phyloP scores from a whole-genome alignment of 768 basidiomycete genomes.

The Phylloporus arenicola region DNA sequence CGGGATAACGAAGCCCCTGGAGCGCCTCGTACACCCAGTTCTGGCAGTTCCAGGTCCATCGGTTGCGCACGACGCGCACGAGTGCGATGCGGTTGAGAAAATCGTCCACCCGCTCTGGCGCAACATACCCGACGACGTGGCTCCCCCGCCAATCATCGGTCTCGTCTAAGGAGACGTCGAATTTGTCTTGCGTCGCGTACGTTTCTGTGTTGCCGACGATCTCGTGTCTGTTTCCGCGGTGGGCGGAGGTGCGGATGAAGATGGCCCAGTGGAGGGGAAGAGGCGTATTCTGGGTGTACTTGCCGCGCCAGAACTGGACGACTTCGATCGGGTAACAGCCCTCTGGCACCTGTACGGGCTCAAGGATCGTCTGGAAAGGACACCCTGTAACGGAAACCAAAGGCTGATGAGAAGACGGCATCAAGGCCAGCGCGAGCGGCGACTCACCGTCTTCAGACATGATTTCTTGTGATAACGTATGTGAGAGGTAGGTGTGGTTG shows the following conservation, averaged over 20 bases:
- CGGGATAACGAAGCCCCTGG: constrained; percentile 4
- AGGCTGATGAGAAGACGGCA: not conserved
- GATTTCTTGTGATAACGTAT: not conserved
- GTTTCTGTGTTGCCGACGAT: constrained; percentile 23
- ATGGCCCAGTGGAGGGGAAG: constrained; percentile 25
- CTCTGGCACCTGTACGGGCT: constrained; percentile 14
- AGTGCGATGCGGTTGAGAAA: constrained; percentile 13
- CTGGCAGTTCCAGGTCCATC: constrained; percentile 24
- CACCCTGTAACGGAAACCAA: not conserved
- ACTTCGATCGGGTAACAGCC: constrained; percentile 22
- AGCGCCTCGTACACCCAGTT: constrained; percentile 25
- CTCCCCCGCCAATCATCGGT: constrained; percentile 20
- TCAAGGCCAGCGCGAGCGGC: not conserved
- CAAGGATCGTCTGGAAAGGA: constrained; percentile 10
- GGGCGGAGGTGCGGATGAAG: constrained; percentile 17
- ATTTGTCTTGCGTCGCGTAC: constrained; percentile 9
- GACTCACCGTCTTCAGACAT: constrained; percentile 4
- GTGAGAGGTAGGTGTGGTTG: not conserved
- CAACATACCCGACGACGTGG: constrained; percentile 17
- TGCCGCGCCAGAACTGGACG: constrained; percentile 26
- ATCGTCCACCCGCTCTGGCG: constrained; percentile 5
- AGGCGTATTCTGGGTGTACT: constrained; percentile 4
- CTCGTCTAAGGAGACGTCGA: constrained; percentile 9
- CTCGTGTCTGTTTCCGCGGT: constrained; percentile 21
- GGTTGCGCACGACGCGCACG: constrained; percentile 11